Evolutionary conservation across 805 yeast species (phyloP).

Genomic region (Candida sanyiensis): DNA sequence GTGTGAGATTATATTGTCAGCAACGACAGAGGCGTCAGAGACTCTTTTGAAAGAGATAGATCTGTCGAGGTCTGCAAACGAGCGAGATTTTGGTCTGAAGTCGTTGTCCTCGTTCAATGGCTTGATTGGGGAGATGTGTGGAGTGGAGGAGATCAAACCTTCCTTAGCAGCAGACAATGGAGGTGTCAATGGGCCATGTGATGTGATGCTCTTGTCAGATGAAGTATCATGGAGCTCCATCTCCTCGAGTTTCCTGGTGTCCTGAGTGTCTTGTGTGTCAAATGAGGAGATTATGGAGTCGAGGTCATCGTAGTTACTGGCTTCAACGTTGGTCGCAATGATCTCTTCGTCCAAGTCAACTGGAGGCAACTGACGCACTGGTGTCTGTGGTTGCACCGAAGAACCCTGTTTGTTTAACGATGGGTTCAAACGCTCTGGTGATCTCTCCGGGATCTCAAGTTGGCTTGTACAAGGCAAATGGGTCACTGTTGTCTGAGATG

Average conservation of each 20-base stretch:
- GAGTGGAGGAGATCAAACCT: constrained; percentile 24
- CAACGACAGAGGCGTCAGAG: constrained; percentile 16
- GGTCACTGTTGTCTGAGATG: neutral
- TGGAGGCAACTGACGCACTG: too few relatives aligned
- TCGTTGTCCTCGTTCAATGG: constrained; percentile 15
- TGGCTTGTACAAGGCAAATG: too few relatives aligned
- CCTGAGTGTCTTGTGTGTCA: too few relatives aligned
- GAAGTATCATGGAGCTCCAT: constrained; percentile 9
- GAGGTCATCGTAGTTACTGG: constrained; percentile 19
- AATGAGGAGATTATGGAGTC: constrained; percentile 26
- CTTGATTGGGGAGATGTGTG: constrained; percentile 25
- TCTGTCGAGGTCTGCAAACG: constrained; percentile 16
- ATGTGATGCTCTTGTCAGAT: constrained; percentile 10
- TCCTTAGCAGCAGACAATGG: constrained; percentile 13
- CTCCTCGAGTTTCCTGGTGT: constrained; percentile 9
- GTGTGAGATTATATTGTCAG: neutral
- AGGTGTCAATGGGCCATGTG: constrained; percentile 25
- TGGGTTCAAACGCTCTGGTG: too few relatives aligned
- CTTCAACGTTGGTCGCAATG: too few relatives aligned
- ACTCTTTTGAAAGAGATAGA: constrained; percentile 21
- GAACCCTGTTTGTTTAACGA: too few relatives aligned
- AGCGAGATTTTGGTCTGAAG: neutral
- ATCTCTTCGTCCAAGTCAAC: too few relatives aligned
- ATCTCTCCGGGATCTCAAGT: too few relatives aligned
- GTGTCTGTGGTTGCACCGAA: too few relatives aligned